Evolutionary conservation across 2,329 filamentous ascomycete genomes (phyloP), one percentile per base, ranked within the genome.

Genomic region (Colletotrichum aenigma): DNA sequence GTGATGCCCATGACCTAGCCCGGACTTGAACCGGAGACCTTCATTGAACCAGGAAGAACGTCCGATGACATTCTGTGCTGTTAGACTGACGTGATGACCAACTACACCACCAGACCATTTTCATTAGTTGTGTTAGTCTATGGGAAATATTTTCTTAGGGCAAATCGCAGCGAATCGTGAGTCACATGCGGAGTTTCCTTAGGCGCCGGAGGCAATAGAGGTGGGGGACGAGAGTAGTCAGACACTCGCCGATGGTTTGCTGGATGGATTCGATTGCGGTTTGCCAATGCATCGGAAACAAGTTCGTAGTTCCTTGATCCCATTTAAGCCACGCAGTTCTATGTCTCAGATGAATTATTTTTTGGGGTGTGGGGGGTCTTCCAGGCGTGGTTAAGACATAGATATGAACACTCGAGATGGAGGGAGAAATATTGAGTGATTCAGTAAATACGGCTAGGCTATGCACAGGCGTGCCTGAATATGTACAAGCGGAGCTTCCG

Each of bases 11-110:
- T 72, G 69, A 75, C 72, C 62, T 75, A 66, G 62, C 61, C 69
- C 72, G 62, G 69, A 72, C 55, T 75, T 67, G 72, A 75, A 75
- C 69, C 56, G 68, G 73, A 75, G 69, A 75, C 69, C 73, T 75
- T 75, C 69, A 72, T 62, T 75, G 72, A 12, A 18, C 4, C 38
- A 43, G 68, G n/a, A n/a, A 21, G 58, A n/a, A n/a, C 24, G 16
- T n/a, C 64, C 2, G 16, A 5, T 2, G 16, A 6, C 8, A 16
- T 10, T 13, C 48, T 48, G 4, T 7, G 10, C 24, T 81, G 84
- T 87, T 87, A 87, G 84, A 86, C 85, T 86, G 83, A 87, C 82
- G 85, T 86, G 85, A 87, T 87, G 86, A 87, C 85, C 85, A 86
- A 86, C 85, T 82, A 82, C 81, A 81, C 81, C 80, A 82, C 73